These are phyloP conservation scores for Aspergillus pseudoglaucus DNA, from an alignment of 2,329 filamentous ascomycete genomes.

Conservation along the genomic window DNA sequence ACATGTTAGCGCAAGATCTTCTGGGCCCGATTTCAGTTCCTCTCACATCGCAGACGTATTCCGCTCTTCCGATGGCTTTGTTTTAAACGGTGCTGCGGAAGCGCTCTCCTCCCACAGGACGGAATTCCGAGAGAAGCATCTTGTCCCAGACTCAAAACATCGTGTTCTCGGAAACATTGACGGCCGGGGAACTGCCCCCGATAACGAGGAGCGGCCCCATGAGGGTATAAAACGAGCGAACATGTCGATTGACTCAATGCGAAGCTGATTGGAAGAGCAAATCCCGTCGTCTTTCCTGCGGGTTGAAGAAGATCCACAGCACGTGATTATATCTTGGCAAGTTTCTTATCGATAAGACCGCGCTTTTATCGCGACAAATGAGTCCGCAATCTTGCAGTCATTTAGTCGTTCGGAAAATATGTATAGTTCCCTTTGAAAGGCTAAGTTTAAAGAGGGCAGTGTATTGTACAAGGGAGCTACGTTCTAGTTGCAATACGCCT, in stretches of 20 bases:
- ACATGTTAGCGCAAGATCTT: constrained; percentile 5
- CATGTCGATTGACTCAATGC: constrained; percentile 18
- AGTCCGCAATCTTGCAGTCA: too few relatives aligned
- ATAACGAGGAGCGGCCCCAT: constrained; percentile 17
- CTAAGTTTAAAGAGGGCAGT: too few relatives aligned
- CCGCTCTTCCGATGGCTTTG: constrained; percentile 35
- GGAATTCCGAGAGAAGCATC: constrained; percentile 29
- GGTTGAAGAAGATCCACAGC: constrained; percentile 4
- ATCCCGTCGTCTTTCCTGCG: not conserved
- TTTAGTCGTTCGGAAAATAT: too few relatives aligned
- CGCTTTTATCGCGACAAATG: not conserved
- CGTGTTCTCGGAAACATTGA: constrained; percentile 10
- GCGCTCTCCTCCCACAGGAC: constrained; percentile 18
- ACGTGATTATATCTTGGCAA: constrained; percentile 15
- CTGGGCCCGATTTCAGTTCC: constrained; percentile 1
- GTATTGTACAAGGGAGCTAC: too few relatives aligned
- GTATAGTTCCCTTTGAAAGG: too few relatives aligned
- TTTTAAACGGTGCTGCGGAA: constrained; percentile 27
- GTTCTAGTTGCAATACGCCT: too few relatives aligned
- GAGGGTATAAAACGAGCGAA: constrained; percentile 21
- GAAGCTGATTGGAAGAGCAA: constrained; percentile 11
- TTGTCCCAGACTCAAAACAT: constrained; percentile 17
- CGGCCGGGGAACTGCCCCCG: constrained; percentile 7
- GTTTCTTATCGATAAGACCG: constrained; percentile 6
- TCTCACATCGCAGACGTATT: constrained; percentile 53